Conservation (phyloP, 768 basidiomycete species). For the Lanmaoa pseudosensibilis region DNA sequence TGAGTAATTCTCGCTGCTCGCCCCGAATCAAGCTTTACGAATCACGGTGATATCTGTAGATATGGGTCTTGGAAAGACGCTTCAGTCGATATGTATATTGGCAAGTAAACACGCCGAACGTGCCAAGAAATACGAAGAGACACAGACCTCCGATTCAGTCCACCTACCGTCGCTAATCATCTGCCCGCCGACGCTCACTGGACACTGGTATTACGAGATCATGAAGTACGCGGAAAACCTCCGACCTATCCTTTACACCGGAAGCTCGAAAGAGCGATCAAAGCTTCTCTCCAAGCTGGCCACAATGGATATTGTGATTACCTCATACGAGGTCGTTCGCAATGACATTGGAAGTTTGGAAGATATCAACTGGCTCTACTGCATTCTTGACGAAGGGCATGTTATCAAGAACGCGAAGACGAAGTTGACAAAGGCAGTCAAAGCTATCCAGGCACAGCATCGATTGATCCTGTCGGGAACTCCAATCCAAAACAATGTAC, state of each 20-base stretch:
- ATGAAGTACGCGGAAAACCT: slow-evolving; percentile 87
- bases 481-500: slow-evolving; percentile 97
- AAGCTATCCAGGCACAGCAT: slow-evolving; percentile 85
- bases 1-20: slow-evolving; percentile 35
- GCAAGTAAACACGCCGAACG: slow-evolving; percentile 93
- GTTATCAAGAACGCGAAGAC: slow-evolving; percentile 99
- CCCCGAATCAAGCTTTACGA: not conserved
- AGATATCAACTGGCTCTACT: slow-evolving; percentile 85
- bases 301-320: slow-evolving; percentile 87
- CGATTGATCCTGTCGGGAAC: slow-evolving; percentile 95
- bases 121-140: slow-evolving; percentile 60
- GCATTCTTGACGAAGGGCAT: slow-evolving; percentile 97
- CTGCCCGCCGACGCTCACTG: slow-evolving; percentile 96
- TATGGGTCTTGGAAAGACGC: slow-evolving; percentile 98
- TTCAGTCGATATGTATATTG: slow-evolving; percentile 96
- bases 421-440: slow-evolving; percentile 95
- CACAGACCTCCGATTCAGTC: slow-evolving; percentile 69
- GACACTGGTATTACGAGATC: slow-evolving; percentile 99
- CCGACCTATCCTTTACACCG: slow-evolving; percentile 84
- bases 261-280: slow-evolving; percentile 78
- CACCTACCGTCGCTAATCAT: slow-evolving; percentile 93
- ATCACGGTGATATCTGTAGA: slow-evolving; percentile 47
- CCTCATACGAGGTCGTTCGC: slow-evolving; percentile 96
- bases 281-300: slow-evolving; percentile 63
- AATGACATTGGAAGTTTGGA: slow-evolving; percentile 84